phyloP scores from a whole-genome alignment of 805 yeast species.

The Jamesozyma spencerorum region DNA sequence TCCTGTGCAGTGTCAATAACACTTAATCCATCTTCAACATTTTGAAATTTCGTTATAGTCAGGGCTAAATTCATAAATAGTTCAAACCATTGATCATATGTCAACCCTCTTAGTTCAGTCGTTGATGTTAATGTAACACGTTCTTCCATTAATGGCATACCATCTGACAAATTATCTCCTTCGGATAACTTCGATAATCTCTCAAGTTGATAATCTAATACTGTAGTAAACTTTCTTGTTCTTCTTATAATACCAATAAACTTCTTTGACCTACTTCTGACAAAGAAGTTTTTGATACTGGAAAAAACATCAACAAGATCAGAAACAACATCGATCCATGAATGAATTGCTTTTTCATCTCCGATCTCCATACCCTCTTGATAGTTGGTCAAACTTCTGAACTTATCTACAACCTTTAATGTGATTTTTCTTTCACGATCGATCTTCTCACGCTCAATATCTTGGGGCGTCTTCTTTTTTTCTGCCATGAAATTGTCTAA shows the following conservation, averaged over 20 bases:
- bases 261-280: conserved; percentile 59
- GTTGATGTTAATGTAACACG: conserved; percentile 40
- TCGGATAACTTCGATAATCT: conserved; percentile 58
- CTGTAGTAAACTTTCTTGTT: conserved; percentile 51
- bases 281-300: conserved; percentile 67
- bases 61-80: conserved; percentile 74
- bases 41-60: conserved; percentile 51
- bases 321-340: conserved; percentile 79
- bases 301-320: conserved; percentile 79
- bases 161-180: conserved; percentile 36
- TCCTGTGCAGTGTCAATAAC: conserved; percentile 66
- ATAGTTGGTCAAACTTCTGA: conserved; percentile 45
- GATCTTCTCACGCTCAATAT: conserved; percentile 36
- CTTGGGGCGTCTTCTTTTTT: conserved; percentile 27
- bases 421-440: conserved; percentile 52
- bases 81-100: conserved; percentile 76
- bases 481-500: conserved; percentile 19
- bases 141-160: conserved; percentile 32
- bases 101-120: conserved; percentile 61
- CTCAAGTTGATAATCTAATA: conserved; percentile 63
- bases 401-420: conserved; percentile 47
- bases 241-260: conserved; percentile 61
- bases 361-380: conserved; percentile 39
- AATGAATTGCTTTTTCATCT: conserved; percentile 52
- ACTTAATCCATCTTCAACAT: conserved; percentile 53